phyloP scores from a whole-genome alignment of 2,329 filamentous ascomycete genomes.

The Truncatella angustata region DNA sequence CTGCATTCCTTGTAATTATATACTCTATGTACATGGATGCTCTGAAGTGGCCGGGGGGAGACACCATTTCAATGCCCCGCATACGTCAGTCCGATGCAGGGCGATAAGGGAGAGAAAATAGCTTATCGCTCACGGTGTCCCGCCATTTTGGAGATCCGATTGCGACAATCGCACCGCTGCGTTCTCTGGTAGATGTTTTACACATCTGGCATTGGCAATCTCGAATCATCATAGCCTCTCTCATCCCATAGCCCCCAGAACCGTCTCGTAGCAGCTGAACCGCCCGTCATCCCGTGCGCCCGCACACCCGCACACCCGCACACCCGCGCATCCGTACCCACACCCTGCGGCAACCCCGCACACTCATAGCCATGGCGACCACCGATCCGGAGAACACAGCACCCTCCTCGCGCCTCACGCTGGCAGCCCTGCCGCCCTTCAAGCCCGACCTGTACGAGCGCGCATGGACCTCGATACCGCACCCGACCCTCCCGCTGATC shows the following conservation, averaged over 20 bases:
- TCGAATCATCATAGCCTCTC: too few relatives aligned
- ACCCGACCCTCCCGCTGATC: conserved; percentile 82
- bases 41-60: not conserved
- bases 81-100: conserved; percentile 7
- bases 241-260: too few relatives aligned
- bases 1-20: too few relatives aligned
- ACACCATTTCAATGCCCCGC: not conserved
- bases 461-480: conserved; percentile 82
- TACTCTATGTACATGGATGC: too few relatives aligned
- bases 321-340: not conserved
- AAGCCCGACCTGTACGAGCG: conserved; percentile 63
- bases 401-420: conserved; percentile 14
- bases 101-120: conserved; percentile 3
- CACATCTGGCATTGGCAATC: too few relatives aligned
- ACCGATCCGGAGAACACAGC: conserved; percentile 1
- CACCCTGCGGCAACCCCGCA: not conserved
- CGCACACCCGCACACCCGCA: not conserved
- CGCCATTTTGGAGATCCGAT: not conserved
- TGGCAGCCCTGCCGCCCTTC: conserved; percentile 49
- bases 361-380: not conserved
- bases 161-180: not conserved
- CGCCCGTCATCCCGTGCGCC: too few relatives aligned
- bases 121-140: not conserved
- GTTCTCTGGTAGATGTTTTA: too few relatives aligned
- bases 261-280: too few relatives aligned